These are phyloP conservation scores for Nasturtium officinale DNA, from an alignment of 345 rosid species.

Conservation along the genomic window DNA sequence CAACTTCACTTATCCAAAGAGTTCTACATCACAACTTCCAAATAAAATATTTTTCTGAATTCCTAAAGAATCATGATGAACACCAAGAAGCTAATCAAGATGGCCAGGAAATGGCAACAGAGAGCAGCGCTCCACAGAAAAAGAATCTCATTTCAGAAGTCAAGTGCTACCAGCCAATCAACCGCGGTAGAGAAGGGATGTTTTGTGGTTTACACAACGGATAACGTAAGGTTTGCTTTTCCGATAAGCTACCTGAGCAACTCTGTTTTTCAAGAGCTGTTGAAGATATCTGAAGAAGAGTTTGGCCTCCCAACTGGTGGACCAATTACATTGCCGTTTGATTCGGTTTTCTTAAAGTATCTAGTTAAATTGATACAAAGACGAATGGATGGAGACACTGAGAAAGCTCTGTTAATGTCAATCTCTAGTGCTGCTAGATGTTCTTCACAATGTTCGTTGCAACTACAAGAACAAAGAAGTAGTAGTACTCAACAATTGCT, in stretches of 20 bases:
- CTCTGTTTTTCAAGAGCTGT: constrained; percentile 36
- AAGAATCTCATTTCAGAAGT: constrained; percentile 26
- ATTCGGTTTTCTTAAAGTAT: neutral
- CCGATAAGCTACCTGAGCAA: constrained; percentile 30
- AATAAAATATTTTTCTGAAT: neutral
- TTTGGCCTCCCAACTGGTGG: constrained; percentile 26
- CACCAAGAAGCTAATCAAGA: constrained; percentile 19
- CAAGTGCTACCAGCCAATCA: neutral
- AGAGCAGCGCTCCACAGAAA: constrained; percentile 24
- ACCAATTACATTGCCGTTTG: neutral
- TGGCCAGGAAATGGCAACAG: constrained; percentile 30
- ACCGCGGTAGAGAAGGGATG: constrained; percentile 21
- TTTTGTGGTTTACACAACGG: constrained; percentile 44
- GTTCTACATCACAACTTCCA: neutral
- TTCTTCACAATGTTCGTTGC: neutral
- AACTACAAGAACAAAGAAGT: neutral
- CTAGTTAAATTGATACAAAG: neutral
- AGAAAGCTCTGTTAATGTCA: constrained; percentile 23
- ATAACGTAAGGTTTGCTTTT: neutral
- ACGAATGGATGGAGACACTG: neutral
- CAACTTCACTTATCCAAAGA: constrained; percentile 1
- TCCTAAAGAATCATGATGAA: constrained; percentile 8
- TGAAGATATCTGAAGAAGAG: constrained; percentile 47
- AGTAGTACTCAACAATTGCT: no score
- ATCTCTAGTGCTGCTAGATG: constrained; percentile 10